Evolutionary conservation across 345 rosid genomes (phyloP), one percentile per base, ranked within the genome.

Genomic region (Camelina hispida): DNA sequence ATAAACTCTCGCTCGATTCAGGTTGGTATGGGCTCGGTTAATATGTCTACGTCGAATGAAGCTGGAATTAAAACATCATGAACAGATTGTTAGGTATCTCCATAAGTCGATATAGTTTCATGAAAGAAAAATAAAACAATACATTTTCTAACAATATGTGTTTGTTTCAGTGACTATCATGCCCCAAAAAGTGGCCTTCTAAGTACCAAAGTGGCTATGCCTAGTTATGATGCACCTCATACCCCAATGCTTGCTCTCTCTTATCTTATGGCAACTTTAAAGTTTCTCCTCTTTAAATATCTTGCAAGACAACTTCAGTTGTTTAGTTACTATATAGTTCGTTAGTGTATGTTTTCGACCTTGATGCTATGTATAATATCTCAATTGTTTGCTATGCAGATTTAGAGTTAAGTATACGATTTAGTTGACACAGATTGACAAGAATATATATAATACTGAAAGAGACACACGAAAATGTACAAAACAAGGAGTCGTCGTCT

Each of bases 401-500:
- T 46, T 5, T 54, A 64, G 51, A 11, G 20, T n/a, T 38, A 46
- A n/a, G 35, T 73, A 62, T 73, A 62, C 7, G 17, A 25, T 47
- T 47, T 74, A 3, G 37, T 13, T 48, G 35, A 75, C 16, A 50
- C 40, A 16, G 68, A 59, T 59, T 51, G 73, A 67, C 37, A 67
- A 40, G 46, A 59, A 68, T 32, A 32, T 42, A n/a, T n/a, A 30
- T 32, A 9, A 68, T 68, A 4, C 3, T 6, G 74, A 68, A 56
- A 76, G 23, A 62, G 59, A 69, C 75, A 16, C 23, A 25, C 6
- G 42, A 0, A 35, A 16, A 37, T 47, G 23, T 43, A 55, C 71
- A 62, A 70, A 54, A 62, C 5, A 53, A 17, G 47, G 74, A 53
- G 74, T 32, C 22, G 74, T 32, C 22, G 69, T 53, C 32, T 55